Evolutionary conservation across 176 grass and related monocot genomes (phyloP).

Genomic region (Lolium perenne): DNA sequence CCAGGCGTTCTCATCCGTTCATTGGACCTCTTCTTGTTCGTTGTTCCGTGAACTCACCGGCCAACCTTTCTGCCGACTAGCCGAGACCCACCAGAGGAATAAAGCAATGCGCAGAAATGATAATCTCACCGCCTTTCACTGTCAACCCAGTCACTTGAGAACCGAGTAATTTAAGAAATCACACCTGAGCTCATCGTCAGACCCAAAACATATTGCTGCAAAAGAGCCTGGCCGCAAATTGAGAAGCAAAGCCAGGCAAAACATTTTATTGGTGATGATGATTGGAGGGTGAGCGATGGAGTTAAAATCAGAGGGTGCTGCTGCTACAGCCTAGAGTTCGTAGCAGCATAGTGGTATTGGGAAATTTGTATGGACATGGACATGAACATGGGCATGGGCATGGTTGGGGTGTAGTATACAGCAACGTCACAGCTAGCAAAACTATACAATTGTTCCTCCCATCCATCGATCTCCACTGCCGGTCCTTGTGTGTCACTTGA

Average conservation of each 20-base stretch:
- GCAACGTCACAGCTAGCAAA: conserved; percentile 55
- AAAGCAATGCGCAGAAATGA: neutral
- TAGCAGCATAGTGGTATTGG: neutral
- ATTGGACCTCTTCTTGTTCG: neutral
- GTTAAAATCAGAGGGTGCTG: neutral
- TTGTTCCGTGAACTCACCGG: conserved; percentile 34
- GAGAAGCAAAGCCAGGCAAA: neutral
- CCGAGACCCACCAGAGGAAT: neutral
- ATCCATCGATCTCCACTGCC: neutral
- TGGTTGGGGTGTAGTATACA: conserved; percentile 37
- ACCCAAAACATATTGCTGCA: neutral
- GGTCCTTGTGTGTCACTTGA: neutral
- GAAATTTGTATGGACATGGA: conserved; percentile 25
- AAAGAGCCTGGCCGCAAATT: neutral
- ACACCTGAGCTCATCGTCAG: neutral
- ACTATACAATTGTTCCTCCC: conserved; percentile 64
- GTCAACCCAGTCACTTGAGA: neutral
- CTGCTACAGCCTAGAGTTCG: neutral
- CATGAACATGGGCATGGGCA: conserved; percentile 26
- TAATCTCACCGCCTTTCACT: neutral
- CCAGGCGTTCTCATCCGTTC: neutral
- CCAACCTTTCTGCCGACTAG: neutral
- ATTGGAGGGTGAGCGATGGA: neutral
- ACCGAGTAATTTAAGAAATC: neutral
- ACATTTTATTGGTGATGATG: conserved; percentile 41